Conservation (phyloP, 164 flowering plant genomes). For the Kingdonia uniflora region DNA sequence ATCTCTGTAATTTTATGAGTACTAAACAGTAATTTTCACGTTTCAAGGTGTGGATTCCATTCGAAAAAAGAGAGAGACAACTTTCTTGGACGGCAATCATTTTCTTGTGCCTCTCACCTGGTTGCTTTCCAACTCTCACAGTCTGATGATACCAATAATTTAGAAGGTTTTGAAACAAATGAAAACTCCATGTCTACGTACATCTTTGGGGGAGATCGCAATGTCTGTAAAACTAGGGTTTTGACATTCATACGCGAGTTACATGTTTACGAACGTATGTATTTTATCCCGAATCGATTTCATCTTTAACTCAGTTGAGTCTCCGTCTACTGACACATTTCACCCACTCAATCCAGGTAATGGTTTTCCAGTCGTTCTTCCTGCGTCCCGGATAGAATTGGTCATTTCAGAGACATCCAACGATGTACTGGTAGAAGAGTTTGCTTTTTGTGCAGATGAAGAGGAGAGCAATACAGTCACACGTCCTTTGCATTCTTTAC, state of each 20-base stretch:
- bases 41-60: slow-evolving; percentile 14
- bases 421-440: slow-evolving; percentile 10
- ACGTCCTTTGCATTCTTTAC: background rate
- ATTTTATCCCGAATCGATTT: background rate
- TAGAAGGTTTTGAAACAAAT: background rate
- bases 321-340: background rate
- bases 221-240: slow-evolving; percentile 4
- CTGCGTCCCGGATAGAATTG: slow-evolving; percentile 7
- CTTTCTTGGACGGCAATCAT: slow-evolving; percentile 2
- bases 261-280: slow-evolving; percentile 10
- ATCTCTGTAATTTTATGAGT: background rate
- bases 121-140: slow-evolving; percentile 5
- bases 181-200: background rate
- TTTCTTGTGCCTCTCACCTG: background rate
- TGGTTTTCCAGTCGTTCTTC: background rate
- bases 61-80: slow-evolving; percentile 10
- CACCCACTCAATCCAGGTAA: slow-evolving; percentile 3
- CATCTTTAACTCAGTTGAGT: background rate
- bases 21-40: background rate
- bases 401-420: slow-evolving; percentile 8
- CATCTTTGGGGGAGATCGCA: background rate
- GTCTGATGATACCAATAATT: background rate
- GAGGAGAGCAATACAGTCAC: slow-evolving; percentile 3
- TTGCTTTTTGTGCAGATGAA: slow-evolving; percentile 7
- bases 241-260: slow-evolving; percentile 9